phyloP scores from a whole-genome alignment of 441 rosid species.

The Erodium moschatum region DNA sequence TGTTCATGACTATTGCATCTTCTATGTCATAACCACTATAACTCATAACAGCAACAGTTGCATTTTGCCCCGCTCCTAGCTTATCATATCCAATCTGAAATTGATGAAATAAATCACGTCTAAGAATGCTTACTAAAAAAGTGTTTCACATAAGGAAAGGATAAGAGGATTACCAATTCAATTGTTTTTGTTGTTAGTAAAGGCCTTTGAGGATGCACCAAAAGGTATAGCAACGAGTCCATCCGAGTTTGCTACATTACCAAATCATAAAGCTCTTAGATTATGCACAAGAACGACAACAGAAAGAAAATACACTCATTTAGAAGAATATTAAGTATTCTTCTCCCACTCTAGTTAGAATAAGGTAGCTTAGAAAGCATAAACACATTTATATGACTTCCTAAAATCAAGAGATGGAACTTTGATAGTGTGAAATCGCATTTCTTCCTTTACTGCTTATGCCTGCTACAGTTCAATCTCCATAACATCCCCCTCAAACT shows the following conservation, averaged over 20 bases:
- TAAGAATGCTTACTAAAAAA: conserved; percentile 10
- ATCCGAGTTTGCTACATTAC: conserved; percentile 54
- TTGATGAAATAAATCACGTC: conserved; percentile 23
- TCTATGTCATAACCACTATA: conserved; percentile 96
- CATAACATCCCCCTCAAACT: too few species aligned
- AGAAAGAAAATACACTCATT: too few species aligned
- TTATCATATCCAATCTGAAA: conserved; percentile 88
- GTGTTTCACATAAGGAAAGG: conserved; percentile 6
- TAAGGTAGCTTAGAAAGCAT: too few species aligned
- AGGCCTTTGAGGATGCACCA: conserved; percentile 95
- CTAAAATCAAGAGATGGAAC: too few species aligned
- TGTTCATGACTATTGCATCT: conserved; percentile 97
- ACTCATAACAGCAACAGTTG: conserved; percentile 97
- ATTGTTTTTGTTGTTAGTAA: conserved; percentile 85
- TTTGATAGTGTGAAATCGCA: too few species aligned
- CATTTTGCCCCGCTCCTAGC: conserved; percentile 99
- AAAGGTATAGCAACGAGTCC: conserved; percentile 81
- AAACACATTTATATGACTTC: too few species aligned
- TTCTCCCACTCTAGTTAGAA: too few species aligned
- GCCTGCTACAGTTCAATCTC: too few species aligned
- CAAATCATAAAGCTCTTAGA: conserved; percentile 10
- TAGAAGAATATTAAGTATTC: too few species aligned
- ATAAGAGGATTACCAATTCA: conserved; percentile 52
- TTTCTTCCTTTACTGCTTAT: too few species aligned
- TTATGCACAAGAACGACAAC: too few species aligned